Conservation (phyloP, 768 basidiomycete species). For the Termitomyces titanicus region DNA sequence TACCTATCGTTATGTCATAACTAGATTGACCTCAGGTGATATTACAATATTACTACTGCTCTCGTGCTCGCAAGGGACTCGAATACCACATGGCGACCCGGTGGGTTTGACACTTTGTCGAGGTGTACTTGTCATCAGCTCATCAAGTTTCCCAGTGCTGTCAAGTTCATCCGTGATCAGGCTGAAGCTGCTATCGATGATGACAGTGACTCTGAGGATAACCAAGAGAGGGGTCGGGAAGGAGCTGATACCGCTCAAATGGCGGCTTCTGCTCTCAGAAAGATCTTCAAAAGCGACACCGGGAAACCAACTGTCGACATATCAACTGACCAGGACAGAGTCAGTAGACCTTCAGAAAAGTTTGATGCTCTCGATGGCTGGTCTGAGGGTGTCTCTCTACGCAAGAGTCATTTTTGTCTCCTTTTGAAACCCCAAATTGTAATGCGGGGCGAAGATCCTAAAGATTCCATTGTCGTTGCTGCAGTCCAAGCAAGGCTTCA, state of each 20-base stretch:
- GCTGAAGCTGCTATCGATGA: slow-evolving; percentile 44
- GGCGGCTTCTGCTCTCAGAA: slow-evolving; percentile 65
- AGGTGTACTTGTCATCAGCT: slow-evolving; percentile 6
- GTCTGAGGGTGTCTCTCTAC: slow-evolving; percentile 65
- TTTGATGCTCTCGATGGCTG: slow-evolving; percentile 67
- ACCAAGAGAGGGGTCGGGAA: slow-evolving; percentile 24
- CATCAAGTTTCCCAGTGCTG: slow-evolving; percentile 45
- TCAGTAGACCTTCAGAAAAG: slow-evolving; percentile 27
- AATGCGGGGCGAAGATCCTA: slow-evolving; percentile 52
- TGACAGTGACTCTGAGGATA: slow-evolving; percentile 21
- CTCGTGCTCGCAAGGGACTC: slow-evolving; percentile 66
- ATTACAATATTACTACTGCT: slow-evolving; percentile 86
- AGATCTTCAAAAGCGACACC: slow-evolving; percentile 55
- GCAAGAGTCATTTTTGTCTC: slow-evolving; percentile 77
- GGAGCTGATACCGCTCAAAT: slow-evolving; percentile 51
- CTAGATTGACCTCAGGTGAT: slow-evolving; percentile 55
- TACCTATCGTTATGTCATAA: not conserved
- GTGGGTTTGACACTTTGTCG: slow-evolving; percentile 34
- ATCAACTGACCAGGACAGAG: slow-evolving; percentile 20
- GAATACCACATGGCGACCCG: slow-evolving; percentile 89
- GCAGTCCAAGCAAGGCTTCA: slow-evolving; percentile 79
- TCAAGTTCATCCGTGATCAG: slow-evolving; percentile 87
- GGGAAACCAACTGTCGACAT: slow-evolving; percentile 43
- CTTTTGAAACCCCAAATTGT: slow-evolving; percentile 90
- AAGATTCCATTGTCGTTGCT: slow-evolving; percentile 66